phyloP scores from a whole-genome alignment of 495 filamentous ascomycete genomes.

The Aspergillus avenaceus region DNA sequence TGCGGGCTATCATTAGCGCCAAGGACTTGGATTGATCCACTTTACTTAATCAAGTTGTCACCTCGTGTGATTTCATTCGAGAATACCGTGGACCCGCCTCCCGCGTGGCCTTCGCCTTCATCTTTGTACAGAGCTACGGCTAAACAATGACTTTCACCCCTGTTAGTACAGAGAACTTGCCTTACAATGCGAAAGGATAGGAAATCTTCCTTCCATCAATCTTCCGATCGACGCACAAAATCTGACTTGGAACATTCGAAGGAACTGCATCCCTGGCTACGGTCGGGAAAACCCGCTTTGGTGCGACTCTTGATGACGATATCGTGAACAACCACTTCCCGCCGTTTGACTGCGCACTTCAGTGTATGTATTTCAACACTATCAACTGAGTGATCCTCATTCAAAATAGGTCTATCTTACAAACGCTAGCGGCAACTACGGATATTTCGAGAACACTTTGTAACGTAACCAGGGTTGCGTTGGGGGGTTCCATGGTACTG shows the following conservation, averaged over 20 bases:
- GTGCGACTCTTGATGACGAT: neutral
- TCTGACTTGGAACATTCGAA: neutral
- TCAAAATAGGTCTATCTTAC: neutral
- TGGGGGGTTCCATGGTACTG: neutral
- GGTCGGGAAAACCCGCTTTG: neutral
- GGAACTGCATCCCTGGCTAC: neutral
- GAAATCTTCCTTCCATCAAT: neutral
- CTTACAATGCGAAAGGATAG: neutral
- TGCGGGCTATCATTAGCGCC: conserved; percentile 7
- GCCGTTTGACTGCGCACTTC: too few relatives aligned
- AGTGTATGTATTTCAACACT: too few relatives aligned
- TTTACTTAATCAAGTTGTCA: conserved; percentile 8
- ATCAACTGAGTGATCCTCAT: too few relatives aligned
- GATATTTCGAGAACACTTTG: neutral
- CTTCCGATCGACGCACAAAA: neutral
- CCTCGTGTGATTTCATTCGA: conserved; percentile 6
- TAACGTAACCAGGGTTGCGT: neutral
- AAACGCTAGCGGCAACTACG: neutral
- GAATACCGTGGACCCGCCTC: neutral
- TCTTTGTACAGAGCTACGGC: too few relatives aligned
- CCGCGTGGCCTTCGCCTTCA: neutral
- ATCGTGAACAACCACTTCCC: neutral
- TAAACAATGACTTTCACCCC: neutral
- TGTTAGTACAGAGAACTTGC: neutral
- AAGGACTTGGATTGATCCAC: conserved; percentile 1